Evolutionary conservation across 2,329 filamentous ascomycete genomes (phyloP), one percentile per base, ranked within the genome.

Genomic region (Shiraia sp.): DNA sequence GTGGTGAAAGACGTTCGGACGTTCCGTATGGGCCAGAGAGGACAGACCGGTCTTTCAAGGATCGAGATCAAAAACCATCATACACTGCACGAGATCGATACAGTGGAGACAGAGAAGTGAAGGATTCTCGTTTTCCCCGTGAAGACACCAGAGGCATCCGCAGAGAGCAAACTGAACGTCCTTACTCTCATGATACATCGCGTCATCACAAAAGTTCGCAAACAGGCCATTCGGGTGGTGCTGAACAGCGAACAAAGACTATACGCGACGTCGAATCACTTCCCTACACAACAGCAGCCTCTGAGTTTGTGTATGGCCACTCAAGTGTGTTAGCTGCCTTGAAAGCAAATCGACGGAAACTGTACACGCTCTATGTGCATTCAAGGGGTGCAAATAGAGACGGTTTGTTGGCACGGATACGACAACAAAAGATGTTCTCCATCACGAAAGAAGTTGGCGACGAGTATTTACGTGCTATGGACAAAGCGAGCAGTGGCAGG

Each of bases 241-340:
- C 4, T 22, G 4, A 22, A 22, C 4, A 22, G 19, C 16, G 19
- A 27, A 19, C 6, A 15, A 16, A n/a, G 15, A 4, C 24, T 12
- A 12, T 31, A 13, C 31, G 25, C 8, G 31, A 19, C 13, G 12
- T 16, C 10, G 58, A 64, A 28, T 54, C 80, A 53, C 76, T 87
- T 13, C 81, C 83, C 1, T 85, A 92, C 63, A 90, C 88, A 0
- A 95, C 90, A 1, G 87, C 92, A 0, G 88, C 89, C 4, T 96
- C 91, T 0, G 87, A 96, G 48, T 97, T 96, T 57, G 75, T 99
- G 2, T 97, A 95, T 63, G 93, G 93, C 5, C 81, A 80, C 31
- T 88, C 87, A 2, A 83, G 88, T 2, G 89, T 97, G 15, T 79
- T 87, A 49, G 87, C 91, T 14, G 91, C 90, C 0, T 74, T 99